Base-by-base conservation (phyloP, 2,329 filamentous ascomycete species). In the Alternaria dauci region DNA sequence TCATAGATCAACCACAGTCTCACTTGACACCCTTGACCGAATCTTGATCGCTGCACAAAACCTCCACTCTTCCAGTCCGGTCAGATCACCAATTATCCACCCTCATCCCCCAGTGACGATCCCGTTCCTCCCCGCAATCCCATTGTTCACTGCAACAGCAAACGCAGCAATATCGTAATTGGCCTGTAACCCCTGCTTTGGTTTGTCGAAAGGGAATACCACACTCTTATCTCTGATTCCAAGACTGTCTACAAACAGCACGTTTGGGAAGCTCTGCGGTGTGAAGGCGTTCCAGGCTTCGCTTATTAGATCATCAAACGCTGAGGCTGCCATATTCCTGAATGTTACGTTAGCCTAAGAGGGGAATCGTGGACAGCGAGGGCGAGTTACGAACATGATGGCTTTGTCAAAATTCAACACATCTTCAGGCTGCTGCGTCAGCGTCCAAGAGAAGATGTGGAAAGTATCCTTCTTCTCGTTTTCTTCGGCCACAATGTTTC, bases 121-220 rank as follows among this genome's bases (percentile, higher is more conserved):
- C 2, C 53, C 51, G 50, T 78, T 76, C 44, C 67, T 57, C n/a
- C 73, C 74, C 7, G 72, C 75, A 50, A 70, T 67, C 16, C 65
- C 72, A 59, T 77, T 76, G 32, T 79, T 78, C n/a, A 79, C 64
- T 25, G 76, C 77, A 55, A 79, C 72, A 2, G 75, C 76, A 55
- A 79, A 53, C 20, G 73, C 72, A 9, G 67, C 64, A 41, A 78
- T 71, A 55, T 79, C 76, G 2, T 59, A 59, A 44, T 71, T 75
- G 26, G 66, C 59, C 9, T 52, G 53, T 14, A 77, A 8, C 8
- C 52, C 68, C 2, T 55, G 57, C 34, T 58, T 64, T 11, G 66
- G 61, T 54, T 72, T 72, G 28, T 75, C 73, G 30, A 65, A 77
- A 9, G 74, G 74, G 44, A 77, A 74, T 18, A 67, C 57, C 1